phyloP scores from a whole-genome alignment of 1,139 yeast species.

The Candida sp. region DNA sequence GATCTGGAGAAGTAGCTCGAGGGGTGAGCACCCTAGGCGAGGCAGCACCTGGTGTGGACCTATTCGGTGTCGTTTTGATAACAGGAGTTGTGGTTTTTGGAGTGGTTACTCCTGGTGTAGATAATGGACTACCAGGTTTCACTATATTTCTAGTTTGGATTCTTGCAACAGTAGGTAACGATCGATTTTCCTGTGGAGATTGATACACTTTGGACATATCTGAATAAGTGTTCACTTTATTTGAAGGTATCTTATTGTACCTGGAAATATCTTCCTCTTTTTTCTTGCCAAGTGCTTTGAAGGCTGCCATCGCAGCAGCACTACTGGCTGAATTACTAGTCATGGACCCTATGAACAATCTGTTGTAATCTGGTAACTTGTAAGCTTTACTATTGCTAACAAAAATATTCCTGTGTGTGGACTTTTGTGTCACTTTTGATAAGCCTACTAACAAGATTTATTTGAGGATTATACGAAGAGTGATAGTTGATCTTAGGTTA shows the following conservation, averaged over 20 bases:
- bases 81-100: neutral
- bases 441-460: neutral
- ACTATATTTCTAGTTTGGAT: neutral
- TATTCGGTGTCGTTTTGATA: neutral
- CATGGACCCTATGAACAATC: neutral
- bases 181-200: neutral
- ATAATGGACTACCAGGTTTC: neutral
- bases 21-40: neutral
- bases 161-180: neutral
- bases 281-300: constrained; percentile 16
- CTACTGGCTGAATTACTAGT: constrained; percentile 18
- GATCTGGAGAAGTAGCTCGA: neutral
- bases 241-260: neutral
- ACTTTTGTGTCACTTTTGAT: neutral
- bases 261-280: constrained; percentile 8
- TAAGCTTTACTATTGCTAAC: neutral
- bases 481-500: neutral
- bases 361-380: neutral
- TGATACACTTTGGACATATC: neutral
- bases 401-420: no score
- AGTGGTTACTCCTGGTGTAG: neutral
- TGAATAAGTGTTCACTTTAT: neutral
- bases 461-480: neutral
- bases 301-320: constrained; percentile 36
- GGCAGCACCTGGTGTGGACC: neutral